Conservation (phyloP, 1,284 basidiomycete species). For the Leccinum insolens region DNA sequence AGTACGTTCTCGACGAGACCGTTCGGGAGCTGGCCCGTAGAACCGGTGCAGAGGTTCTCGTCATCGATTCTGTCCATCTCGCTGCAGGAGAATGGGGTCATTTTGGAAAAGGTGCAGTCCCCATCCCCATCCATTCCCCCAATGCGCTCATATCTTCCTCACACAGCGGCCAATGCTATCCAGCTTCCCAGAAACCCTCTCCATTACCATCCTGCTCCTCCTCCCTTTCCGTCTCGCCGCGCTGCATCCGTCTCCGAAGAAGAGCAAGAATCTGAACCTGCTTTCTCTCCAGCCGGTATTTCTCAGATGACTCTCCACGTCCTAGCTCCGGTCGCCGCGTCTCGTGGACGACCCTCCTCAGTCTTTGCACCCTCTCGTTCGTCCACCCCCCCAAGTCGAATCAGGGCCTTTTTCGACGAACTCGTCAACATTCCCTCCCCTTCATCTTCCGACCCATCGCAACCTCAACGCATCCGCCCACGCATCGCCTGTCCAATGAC, state of each 20-base stretch:
- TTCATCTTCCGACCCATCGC: slow-evolving; percentile 28
- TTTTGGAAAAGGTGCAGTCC: slow-evolving; percentile 65
- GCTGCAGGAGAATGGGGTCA: slow-evolving; percentile 81
- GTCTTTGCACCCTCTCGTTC: slow-evolving; percentile 45
- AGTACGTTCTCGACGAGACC: slow-evolving; percentile 76
- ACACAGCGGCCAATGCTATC: slow-evolving; percentile 62
- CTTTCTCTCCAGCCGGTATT: slow-evolving; percentile 30
- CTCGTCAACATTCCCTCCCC: slow-evolving; percentile 64
- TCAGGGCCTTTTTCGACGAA: slow-evolving; percentile 74
- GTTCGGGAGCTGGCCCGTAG: slow-evolving; percentile 74
- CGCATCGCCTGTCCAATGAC: slow-evolving; percentile 77
- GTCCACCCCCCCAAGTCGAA: slow-evolving; percentile 48
- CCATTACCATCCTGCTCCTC: slow-evolving; percentile 54
- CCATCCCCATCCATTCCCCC: slow-evolving; percentile 14
- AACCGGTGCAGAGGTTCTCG: slow-evolving; percentile 76
- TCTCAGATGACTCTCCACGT: slow-evolving; percentile 68
- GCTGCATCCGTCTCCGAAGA: slow-evolving; percentile 53
- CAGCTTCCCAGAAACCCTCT: slow-evolving; percentile 72
- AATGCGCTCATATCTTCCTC: slow-evolving; percentile 13
- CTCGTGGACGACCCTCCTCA: slow-evolving; percentile 45
- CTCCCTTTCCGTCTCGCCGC: slow-evolving; percentile 28
- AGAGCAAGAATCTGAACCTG: slow-evolving; percentile 38
- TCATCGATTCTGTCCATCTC: slow-evolving; percentile 79
- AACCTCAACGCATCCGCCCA: slow-evolving; percentile 42
- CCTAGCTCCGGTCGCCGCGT: slow-evolving; percentile 46